Conservation (phyloP, 2,329 filamentous ascomycete genomes). For the Coniella vitis region DNA sequence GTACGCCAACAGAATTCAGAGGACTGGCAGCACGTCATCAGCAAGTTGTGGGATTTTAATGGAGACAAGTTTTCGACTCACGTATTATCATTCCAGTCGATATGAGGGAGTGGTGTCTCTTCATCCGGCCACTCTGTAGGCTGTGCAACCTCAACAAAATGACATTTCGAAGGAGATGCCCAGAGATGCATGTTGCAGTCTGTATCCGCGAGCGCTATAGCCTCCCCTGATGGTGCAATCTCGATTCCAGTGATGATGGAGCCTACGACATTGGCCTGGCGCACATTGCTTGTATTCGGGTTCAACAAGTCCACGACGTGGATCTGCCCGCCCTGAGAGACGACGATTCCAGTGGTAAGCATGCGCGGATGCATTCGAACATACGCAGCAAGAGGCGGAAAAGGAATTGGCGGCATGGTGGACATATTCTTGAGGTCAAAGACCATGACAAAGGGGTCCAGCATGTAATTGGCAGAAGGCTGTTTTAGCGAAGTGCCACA, state of each 20-base stretch:
- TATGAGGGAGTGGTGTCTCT: slow-evolving; percentile 46
- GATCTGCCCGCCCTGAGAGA: slow-evolving; percentile 86
- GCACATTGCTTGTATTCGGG: slow-evolving; percentile 76
- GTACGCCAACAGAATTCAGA: slow-evolving; percentile 80
- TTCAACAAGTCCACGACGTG: slow-evolving; percentile 96
- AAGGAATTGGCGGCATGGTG: slow-evolving; percentile 85
- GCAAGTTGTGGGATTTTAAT: not conserved
- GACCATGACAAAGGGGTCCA: slow-evolving; percentile 90
- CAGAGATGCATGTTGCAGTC: slow-evolving; percentile 78
- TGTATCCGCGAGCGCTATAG: slow-evolving; percentile 71
- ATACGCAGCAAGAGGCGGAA: slow-evolving; percentile 84
- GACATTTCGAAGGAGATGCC: slow-evolving; percentile 79
- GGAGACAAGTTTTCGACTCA: slow-evolving; percentile 33
- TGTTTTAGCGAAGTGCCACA: slow-evolving; percentile 88
- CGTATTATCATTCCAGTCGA: slow-evolving; percentile 68
- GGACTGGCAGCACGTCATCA: slow-evolving; percentile 44
- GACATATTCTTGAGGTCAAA: slow-evolving; percentile 90
- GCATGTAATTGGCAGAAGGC: slow-evolving; percentile 64
- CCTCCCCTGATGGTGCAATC: slow-evolving; percentile 81
- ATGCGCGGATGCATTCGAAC: slow-evolving; percentile 95
- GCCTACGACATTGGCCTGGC: slow-evolving; percentile 67
- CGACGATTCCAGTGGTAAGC: slow-evolving; percentile 89
- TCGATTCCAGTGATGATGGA: slow-evolving; percentile 74
- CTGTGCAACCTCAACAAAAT: slow-evolving; percentile 75
- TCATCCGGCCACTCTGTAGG: slow-evolving; percentile 72